phyloP scores from a whole-genome alignment of 2,329 filamentous ascomycete genomes.

The Monilinia aucupariae region DNA sequence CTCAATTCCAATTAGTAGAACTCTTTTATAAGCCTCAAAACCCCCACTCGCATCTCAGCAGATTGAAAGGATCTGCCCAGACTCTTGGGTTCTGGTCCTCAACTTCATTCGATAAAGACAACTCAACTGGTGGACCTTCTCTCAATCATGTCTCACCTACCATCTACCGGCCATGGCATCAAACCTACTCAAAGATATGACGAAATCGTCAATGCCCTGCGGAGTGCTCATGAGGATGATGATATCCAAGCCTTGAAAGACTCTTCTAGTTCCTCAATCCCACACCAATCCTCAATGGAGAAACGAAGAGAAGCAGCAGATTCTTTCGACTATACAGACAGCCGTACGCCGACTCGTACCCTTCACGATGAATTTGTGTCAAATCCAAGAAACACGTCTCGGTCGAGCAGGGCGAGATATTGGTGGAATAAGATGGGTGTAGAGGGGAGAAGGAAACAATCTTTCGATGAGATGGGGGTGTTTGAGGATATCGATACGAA shows the following conservation, averaged over 20 bases:
- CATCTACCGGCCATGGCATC: neutral
- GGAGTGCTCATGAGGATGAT: neutral
- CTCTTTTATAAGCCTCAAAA: too few relatives aligned
- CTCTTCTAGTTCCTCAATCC: neutral
- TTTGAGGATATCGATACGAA: slow-evolving; percentile 3
- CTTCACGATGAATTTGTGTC: slow-evolving; percentile 19
- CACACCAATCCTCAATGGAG: slow-evolving; percentile 3
- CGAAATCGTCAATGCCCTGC: neutral
- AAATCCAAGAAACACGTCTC: slow-evolving; percentile 12
- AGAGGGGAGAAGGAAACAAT: slow-evolving; percentile 7
- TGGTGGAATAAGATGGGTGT: slow-evolving; percentile 9
- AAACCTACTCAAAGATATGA: neutral
- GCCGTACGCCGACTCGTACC: neutral
- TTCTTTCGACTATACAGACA: slow-evolving; percentile 19
- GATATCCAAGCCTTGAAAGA: neutral
- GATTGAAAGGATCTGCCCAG: too few relatives aligned
- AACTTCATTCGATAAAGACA: neutral
- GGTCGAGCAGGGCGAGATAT: slow-evolving; percentile 17
- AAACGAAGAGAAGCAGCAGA: neutral
- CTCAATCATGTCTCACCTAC: slow-evolving; percentile 2
- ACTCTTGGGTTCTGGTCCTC: neutral
- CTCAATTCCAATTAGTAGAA: too few relatives aligned
- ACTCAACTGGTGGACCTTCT: neutral
- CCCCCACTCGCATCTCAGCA: too few relatives aligned
- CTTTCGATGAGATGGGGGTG: neutral